phyloP scores from a whole-genome alignment of 2,329 filamentous ascomycete species.

The Claviceps humidiphila region DNA sequence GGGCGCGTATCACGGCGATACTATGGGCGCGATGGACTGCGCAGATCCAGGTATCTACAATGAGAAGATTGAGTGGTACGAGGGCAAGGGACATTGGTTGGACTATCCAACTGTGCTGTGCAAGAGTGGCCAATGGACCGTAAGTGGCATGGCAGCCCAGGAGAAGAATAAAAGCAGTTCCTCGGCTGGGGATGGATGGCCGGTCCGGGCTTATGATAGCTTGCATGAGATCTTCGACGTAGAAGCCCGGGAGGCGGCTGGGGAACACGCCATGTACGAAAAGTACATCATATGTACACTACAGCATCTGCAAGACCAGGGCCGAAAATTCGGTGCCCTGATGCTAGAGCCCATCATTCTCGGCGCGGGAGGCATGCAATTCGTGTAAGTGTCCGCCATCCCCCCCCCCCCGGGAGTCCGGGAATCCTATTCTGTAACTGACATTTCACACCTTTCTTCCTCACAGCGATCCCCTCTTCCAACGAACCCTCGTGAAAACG shows the following conservation, averaged over 20 bases:
- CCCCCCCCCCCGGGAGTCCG: background rate
- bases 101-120: slow-evolving; percentile 63
- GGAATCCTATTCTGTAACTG: background rate
- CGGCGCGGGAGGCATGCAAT: slow-evolving; percentile 72
- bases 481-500: slow-evolving; percentile 53
- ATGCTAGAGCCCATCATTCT: slow-evolving; percentile 72
- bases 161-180: background rate
- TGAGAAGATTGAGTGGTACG: slow-evolving; percentile 76
- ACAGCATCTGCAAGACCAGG: slow-evolving; percentile 36
- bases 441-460: background rate
- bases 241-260: slow-evolving; percentile 28
- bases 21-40: slow-evolving; percentile 78
- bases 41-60: slow-evolving; percentile 68
- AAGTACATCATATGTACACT: slow-evolving; percentile 44
- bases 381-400: slow-evolving; percentile 43
- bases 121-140: slow-evolving; percentile 50
- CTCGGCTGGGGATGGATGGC: background rate
- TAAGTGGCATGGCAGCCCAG: slow-evolving; percentile 36
- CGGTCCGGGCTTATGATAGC: slow-evolving; percentile 28
- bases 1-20: slow-evolving; percentile 78
- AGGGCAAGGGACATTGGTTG: slow-evolving; percentile 67
- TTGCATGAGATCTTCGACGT: slow-evolving; percentile 50
- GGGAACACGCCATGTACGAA: slow-evolving; percentile 40
- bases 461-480: slow-evolving; percentile 69
- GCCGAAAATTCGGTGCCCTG: slow-evolving; percentile 59